Base-by-base conservation (phyloP, 140 eudicot species). In the Oenanthe javanica region DNA sequence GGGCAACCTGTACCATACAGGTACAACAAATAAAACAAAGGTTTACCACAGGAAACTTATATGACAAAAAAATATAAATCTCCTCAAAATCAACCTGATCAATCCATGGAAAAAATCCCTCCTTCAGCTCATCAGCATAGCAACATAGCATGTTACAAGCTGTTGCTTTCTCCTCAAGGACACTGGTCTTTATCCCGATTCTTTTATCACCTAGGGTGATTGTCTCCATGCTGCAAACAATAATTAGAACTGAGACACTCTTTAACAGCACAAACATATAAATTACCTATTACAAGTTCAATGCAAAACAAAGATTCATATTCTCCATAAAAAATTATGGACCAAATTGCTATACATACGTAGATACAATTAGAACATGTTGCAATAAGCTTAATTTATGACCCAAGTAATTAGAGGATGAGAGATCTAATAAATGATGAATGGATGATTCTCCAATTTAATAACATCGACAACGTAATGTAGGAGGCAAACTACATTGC, bases 121-220 rank as follows among this genome's bases (percentile, higher is more conserved):
- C 99, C 82, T 95, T 95, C 79, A 95, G 83, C 85, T 95, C 99
- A 67, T 95, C 99, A 11, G 97, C 99, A 83, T 95, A 95, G 80
- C 99, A 95, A 69, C 99, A 95, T 72, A 95, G 82, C 99, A 95
- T 95, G 84, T 95, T 95, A 85, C 99, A 95, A 81, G 99, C 99
- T 4, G 99, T 95, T 49, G 99, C 99, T 79, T 95, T 95, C 83
- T 95, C 99, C 89, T 95, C 99, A 25, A 95, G 87, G 76, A 95
- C 99, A 74, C 99, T 95, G 47, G 99, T 95, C 84, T 92, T 95
- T 78, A 95, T 95, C 48, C 97, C 99, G 21, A 95, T 95, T 86
- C 99, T 89, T 83, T 95, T 95, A 83, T 95, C 99, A 14, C 97
- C 99, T 75, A 95, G 93, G 63, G 99, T 95, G 49, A 95, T 95